phyloP scores from a whole-genome alignment of 768 basidiomycete species.

The Vararia minispora region DNA sequence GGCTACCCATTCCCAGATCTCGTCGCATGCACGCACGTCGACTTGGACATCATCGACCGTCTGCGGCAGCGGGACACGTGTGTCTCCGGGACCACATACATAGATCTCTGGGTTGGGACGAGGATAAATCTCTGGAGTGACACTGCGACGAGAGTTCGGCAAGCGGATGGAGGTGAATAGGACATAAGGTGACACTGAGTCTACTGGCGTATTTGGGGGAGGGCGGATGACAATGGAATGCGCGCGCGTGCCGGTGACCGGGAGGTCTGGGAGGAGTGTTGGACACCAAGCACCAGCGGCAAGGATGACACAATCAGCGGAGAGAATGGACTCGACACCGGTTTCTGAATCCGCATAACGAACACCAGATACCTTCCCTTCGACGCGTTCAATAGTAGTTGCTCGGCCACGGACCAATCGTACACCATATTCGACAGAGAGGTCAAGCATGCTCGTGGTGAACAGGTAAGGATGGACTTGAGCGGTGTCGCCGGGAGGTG shows the following conservation, averaged over 20 bases:
- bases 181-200: slow-evolving; percentile 58
- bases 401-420: slow-evolving; percentile 35
- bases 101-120: slow-evolving; percentile 62
- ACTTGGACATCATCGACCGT: slow-evolving; percentile 65
- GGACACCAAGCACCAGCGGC: slow-evolving; percentile 87
- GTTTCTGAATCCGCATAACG: slow-evolving; percentile 22
- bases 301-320: slow-evolving; percentile 62
- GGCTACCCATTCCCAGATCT: slow-evolving; percentile 41
- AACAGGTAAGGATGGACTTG: slow-evolving; percentile 73
- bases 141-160: slow-evolving; percentile 14
- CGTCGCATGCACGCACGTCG: slow-evolving; percentile 43
- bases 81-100: slow-evolving; percentile 74
- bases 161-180: slow-evolving; percentile 71
- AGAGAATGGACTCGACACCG: slow-evolving; percentile 23
- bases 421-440: slow-evolving; percentile 46
- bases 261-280: slow-evolving; percentile 39
- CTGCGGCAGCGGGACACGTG: slow-evolving; percentile 45
- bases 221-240: slow-evolving; percentile 64
- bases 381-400: slow-evolving; percentile 31
- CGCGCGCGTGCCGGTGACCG: slow-evolving; percentile 53
- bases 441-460: slow-evolving; percentile 58
- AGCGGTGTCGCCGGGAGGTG: slow-evolving; percentile 44
- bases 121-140: slow-evolving; percentile 61
- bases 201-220: slow-evolving; percentile 26
- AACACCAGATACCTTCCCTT: slow-evolving; percentile 37